A percentile compares a stretch with the other conserved stretches of the same genome.
These are phyloP conservation scores for Trichoderma oligosporum DNA, from an alignment of 2,329 filamentous ascomycete genomes.

Conservation along the genomic window DNA sequence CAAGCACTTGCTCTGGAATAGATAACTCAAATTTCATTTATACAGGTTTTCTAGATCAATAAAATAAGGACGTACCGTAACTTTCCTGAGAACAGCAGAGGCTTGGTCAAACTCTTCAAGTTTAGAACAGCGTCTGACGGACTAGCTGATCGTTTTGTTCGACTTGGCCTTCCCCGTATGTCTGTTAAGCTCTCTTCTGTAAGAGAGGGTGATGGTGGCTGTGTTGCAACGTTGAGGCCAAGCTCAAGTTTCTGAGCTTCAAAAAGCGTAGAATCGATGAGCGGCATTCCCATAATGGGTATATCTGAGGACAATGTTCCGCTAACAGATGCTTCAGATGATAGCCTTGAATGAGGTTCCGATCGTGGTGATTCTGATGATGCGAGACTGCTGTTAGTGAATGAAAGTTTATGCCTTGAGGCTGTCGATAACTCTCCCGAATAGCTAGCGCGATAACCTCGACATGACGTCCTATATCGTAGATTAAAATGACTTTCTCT, in stretches of 20 bases:
- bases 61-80: slow-evolving; percentile 9
- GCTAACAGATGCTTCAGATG: slow-evolving; percentile 51
- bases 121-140: slow-evolving; percentile 29
- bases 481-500: background rate
- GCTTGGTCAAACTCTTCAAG: background rate
- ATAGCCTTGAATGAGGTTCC: slow-evolving; percentile 49
- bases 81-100: background rate
- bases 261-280: slow-evolving; percentile 36
- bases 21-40: background rate
- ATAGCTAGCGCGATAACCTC: background rate
- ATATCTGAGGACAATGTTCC: slow-evolving; percentile 36
- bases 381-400: slow-evolving; percentile 51
- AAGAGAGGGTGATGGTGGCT: background rate
- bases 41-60: background rate
- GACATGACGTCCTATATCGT: background rate
- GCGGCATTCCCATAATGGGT: slow-evolving; percentile 37
- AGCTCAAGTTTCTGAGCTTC: slow-evolving; percentile 23
- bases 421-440: background rate
- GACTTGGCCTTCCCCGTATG: background rate
- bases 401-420: slow-evolving; percentile 37
- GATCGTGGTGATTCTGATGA: slow-evolving; percentile 48
- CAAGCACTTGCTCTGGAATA: background rate
- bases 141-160: slow-evolving; percentile 19
- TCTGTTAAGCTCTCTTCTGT: background rate
- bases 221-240: slow-evolving; percentile 8